Evolutionary conservation across 371 early-diverging fungal species (phyloP).

Genomic region (Mortierella sp.): DNA sequence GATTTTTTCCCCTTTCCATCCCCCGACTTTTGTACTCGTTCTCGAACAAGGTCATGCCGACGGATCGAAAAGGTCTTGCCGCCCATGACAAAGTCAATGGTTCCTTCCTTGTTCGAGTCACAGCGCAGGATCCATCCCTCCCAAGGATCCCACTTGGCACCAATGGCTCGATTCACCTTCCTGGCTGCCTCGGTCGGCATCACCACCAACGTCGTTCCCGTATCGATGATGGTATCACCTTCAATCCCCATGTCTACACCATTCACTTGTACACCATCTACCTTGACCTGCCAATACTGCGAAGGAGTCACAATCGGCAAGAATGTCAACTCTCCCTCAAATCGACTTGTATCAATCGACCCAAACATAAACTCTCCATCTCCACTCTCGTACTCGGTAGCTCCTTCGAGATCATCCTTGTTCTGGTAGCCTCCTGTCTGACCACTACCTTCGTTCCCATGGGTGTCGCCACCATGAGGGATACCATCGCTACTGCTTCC

Average conservation of each 20-base stretch:
- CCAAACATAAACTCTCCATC: slow-evolving; percentile 50
- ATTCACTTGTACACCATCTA: slow-evolving; percentile 21
- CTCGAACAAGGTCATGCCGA: slow-evolving; percentile 33
- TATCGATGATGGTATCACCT: slow-evolving; percentile 38
- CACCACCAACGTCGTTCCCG: slow-evolving; percentile 38
- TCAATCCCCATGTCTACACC: slow-evolving; percentile 18
- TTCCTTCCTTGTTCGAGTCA: slow-evolving; percentile 26
- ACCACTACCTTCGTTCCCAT: not conserved
- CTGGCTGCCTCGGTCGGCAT: slow-evolving; percentile 33
- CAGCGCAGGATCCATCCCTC: slow-evolving; percentile 45
- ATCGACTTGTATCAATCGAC: slow-evolving; percentile 38
- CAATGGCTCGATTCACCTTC: slow-evolving; percentile 38
- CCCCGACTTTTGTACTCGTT: slow-evolving; percentile 7
- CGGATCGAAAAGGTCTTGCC: slow-evolving; percentile 28
- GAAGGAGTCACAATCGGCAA: slow-evolving; percentile 41
- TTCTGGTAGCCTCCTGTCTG: not conserved
- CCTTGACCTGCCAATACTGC: slow-evolving; percentile 39
- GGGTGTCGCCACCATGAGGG: not conserved
- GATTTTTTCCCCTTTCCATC: not conserved
- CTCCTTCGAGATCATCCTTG: not conserved
- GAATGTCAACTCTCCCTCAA: slow-evolving; percentile 58
- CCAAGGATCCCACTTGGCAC: slow-evolving; percentile 35
- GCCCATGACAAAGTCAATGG: slow-evolving; percentile 43
- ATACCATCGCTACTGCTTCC: slow-evolving; percentile 13
- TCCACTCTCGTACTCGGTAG: not conserved